Evolutionary conservation across 2,329 filamentous ascomycete species (phyloP), one percentile per base, ranked within the genome.

Genomic region (Epichloe gansuensis): DNA sequence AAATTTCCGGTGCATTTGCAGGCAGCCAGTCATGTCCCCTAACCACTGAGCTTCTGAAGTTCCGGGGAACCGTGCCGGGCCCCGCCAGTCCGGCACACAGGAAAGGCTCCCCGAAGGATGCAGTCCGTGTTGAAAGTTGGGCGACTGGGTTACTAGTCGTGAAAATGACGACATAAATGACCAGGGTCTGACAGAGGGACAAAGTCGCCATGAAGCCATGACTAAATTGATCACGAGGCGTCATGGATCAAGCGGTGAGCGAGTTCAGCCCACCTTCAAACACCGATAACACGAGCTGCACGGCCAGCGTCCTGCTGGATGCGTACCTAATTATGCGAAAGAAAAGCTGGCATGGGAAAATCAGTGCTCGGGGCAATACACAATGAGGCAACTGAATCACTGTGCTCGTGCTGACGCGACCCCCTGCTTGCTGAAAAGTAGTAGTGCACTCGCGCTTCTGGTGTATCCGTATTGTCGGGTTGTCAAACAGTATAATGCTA

Each of bases 21-120:
- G 8, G 3, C 34, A 51, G 43, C 52, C 53, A 55, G 25, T 52
- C 47, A 54, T 11, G 31, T 17, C 23, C n/a, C n/a, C 21, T 35
- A 13, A 27, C 43, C 40, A 21, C 21, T 25, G 25, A 45, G 41
- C 48, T 41, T 25, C 17, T n/a, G 15, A 48, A n/a, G 41, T 27
- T 15, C 51, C 57, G 57, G 54, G 56, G 57, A 58, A 55, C 46
- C 23, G 54, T 54, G 52, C 55, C 57, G 55, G 51, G 38, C 23
- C 52, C 56, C 53, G 48, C 52, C 42, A 38, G 45, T 27, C 50
- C 57, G 54, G 55, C 50, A 53, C 54, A 49, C 43, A 50, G 46
- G 49, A 35, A 40, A 43, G 7, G 15, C 45, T 53, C 49, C 53
- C 45, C 41, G 41, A 35, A 25, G 12, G 45, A 34, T 41, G 27